phyloP scores from a whole-genome alignment of 2,329 filamentous ascomycete genomes.

The Scopulariopsis brevicaulis region DNA sequence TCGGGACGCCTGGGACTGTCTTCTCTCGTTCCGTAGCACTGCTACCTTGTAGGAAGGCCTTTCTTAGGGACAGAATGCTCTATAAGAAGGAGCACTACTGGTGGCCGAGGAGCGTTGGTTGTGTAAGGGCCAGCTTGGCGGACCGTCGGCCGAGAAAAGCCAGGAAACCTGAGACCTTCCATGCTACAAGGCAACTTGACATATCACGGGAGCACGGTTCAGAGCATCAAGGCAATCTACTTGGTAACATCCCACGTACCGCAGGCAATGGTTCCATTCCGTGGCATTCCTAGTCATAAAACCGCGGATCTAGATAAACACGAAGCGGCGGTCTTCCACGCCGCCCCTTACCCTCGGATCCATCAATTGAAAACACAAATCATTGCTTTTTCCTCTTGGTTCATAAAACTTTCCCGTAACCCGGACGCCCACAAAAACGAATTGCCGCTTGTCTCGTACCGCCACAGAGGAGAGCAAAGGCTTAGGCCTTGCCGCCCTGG shows the following conservation, averaged over 20 bases:
- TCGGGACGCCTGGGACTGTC: no score
- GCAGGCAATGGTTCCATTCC: not conserved
- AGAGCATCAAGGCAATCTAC: not conserved
- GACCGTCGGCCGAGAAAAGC: no score
- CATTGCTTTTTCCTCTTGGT: not conserved
- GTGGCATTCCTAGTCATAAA: not conserved
- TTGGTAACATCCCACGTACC: not conserved
- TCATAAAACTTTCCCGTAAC: not conserved
- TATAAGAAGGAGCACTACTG: no score
- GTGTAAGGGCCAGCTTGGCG: no score
- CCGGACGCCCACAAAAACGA: not conserved
- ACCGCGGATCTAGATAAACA: not conserved
- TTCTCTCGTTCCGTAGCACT: no score
- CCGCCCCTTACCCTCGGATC: not conserved
- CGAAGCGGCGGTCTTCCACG: not conserved
- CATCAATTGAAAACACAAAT: not conserved
- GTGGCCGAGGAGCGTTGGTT: no score
- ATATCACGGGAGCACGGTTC: no score
- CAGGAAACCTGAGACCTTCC: not conserved
- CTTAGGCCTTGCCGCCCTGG: slow-evolving; percentile 52
- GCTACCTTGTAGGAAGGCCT: no score
- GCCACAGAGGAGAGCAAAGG: not conserved
- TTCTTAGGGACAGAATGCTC: no score
- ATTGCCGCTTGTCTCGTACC: not conserved
- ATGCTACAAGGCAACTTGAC: not conserved